Conservation (phyloP, 2,329 filamentous ascomycete species). For the Ophiostoma himal-ulmi region DNA sequence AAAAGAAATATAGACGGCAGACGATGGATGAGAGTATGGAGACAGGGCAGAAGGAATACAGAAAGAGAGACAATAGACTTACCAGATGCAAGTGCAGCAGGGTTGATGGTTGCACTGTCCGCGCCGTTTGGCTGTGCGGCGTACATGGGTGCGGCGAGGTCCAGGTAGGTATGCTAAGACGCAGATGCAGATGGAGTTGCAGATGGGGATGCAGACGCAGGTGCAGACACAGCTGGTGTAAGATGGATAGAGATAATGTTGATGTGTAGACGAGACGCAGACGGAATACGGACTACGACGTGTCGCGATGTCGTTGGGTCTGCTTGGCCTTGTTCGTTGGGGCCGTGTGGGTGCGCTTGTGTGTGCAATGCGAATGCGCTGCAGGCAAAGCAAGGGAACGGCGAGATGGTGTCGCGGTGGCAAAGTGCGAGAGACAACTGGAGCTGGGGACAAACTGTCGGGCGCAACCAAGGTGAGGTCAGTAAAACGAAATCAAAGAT, state of each 20-base stretch:
- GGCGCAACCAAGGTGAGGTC: not conserved
- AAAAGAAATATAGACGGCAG: not conserved
- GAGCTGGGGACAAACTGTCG: not conserved
- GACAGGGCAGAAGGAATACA: slow-evolving; percentile 8
- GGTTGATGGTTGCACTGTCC: slow-evolving; percentile 86
- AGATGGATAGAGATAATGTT: not conserved
- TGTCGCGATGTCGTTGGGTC: slow-evolving; percentile 58
- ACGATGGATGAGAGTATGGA: not conserved
- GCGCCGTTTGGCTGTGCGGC: slow-evolving; percentile 64
- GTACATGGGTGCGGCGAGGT: slow-evolving; percentile 39
- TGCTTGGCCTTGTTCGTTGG: slow-evolving; percentile 28
- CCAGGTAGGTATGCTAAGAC: slow-evolving; percentile 21
- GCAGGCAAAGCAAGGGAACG: slow-evolving; percentile 29
- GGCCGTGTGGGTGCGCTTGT: not conserved
- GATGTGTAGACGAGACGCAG: slow-evolving; percentile 30
- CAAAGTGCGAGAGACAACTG: not conserved
- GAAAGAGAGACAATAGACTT: slow-evolving; percentile 36
- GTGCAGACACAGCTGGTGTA: not conserved
- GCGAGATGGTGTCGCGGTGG: slow-evolving; percentile 19
- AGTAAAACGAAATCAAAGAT: not conserved
- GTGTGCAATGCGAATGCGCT: slow-evolving; percentile 29
- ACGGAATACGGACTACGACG: slow-evolving; percentile 48
- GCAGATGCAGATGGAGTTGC: slow-evolving; percentile 38
- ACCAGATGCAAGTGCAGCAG: slow-evolving; percentile 79
- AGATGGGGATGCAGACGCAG: slow-evolving; percentile 36